Conservation (phyloP, 345 rosid species). For the Citrus sp. region DNA sequence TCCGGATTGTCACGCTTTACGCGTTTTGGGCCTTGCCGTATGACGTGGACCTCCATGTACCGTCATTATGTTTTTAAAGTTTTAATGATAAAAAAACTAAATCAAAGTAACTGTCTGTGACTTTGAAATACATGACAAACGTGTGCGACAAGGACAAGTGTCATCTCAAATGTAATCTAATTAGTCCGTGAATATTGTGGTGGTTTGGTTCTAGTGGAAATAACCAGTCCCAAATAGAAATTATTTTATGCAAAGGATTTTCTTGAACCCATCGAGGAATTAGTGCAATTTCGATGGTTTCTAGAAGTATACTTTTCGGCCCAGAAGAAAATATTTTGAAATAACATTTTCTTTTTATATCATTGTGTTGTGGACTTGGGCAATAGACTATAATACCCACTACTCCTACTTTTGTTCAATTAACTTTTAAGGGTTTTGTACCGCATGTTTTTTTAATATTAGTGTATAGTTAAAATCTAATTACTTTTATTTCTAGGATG, state of each 20-base stretch:
- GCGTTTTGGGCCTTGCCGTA: slow-evolving; percentile 40
- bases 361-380: too few relatives aligned
- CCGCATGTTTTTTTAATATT: too few relatives aligned
- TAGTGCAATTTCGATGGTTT: slow-evolving; percentile 17
- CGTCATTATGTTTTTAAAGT: slow-evolving; percentile 32
- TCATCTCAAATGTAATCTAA: background rate
- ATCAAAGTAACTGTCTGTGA: slow-evolving; percentile 26
- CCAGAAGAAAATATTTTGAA: too few relatives aligned
- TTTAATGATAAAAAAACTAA: slow-evolving; percentile 15
- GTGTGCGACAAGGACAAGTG: background rate
- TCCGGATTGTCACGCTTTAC: slow-evolving; percentile 46
- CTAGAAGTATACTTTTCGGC: slow-evolving; percentile 17
- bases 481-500: too few relatives aligned
- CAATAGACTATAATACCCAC: too few relatives aligned
- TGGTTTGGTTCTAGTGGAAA: background rate
- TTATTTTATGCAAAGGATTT: background rate
- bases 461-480: too few relatives aligned
- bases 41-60: slow-evolving; percentile 59
- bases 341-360: too few relatives aligned
- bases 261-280: slow-evolving; percentile 16
- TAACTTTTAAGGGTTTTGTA: too few relatives aligned
- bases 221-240: background rate
- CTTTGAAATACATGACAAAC: background rate
- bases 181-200: slow-evolving; percentile 6
- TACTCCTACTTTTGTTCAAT: too few relatives aligned